phyloP scores from a whole-genome alignment of 345 rosid genomes.

The Gossypium turneri region DNA sequence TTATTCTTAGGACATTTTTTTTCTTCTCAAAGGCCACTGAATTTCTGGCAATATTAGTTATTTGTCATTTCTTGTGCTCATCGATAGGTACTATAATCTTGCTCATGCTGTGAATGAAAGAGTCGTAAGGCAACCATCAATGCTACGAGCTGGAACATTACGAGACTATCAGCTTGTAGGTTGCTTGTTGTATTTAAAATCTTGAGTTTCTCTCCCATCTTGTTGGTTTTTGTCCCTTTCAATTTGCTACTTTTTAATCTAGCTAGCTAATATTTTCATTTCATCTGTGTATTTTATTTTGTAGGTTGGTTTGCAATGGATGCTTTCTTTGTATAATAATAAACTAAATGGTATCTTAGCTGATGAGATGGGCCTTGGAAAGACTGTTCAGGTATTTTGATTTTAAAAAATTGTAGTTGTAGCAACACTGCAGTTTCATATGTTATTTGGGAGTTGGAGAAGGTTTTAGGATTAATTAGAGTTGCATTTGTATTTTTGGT shows the following conservation, averaged over 20 bases:
- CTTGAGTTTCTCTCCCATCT: not conserved
- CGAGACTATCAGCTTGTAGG: conserved; percentile 99
- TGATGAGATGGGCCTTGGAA: conserved; percentile 99
- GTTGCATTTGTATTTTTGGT: not conserved
- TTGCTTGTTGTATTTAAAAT: conserved; percentile 31
- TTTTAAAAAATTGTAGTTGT: not conserved
- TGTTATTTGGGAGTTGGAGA: conserved; percentile 1
- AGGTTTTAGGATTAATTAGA: not conserved
- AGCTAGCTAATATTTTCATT: conserved; percentile 14
- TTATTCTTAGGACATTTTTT: not conserved
- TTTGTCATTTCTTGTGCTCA: conserved; percentile 5
- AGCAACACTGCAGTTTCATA: conserved; percentile 1
- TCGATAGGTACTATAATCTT: conserved; percentile 80
- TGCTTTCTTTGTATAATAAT: conserved; percentile 98
- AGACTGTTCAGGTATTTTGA: conserved; percentile 89
- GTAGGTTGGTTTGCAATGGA: conserved; percentile 99
- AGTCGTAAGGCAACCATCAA: conserved; percentile 88
- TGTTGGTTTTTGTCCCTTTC: not conserved
- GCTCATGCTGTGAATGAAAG: conserved; percentile 99
- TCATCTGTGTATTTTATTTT: conserved; percentile 16
- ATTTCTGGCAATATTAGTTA: conserved; percentile 12
- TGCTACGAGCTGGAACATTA: conserved; percentile 88
- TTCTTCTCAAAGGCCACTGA: not conserved
- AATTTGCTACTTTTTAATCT: not conserved
- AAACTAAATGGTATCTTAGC: conserved; percentile 98